phyloP scores from a whole-genome alignment of 2,329 filamentous ascomycete species.

The Penicillium sp. region DNA sequence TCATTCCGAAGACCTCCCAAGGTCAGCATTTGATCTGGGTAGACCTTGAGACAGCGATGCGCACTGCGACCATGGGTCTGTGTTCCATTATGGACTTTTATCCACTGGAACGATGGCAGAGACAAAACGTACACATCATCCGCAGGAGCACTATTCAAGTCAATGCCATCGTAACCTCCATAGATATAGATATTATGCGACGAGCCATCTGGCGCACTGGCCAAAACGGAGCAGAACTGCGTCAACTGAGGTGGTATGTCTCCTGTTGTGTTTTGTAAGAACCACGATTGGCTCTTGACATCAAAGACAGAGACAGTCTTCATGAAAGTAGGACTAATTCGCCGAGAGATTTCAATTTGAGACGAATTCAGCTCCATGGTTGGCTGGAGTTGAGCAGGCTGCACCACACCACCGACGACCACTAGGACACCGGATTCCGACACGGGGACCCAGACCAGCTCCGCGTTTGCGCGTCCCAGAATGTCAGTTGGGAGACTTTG shows the following conservation, averaged over 20 bases:
- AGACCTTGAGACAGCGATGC: slow-evolving; percentile 15
- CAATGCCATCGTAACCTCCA: slow-evolving; percentile 40
- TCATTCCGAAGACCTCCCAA: slow-evolving; percentile 12
- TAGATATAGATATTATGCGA: slow-evolving; percentile 48
- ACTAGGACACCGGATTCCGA: slow-evolving; percentile 33
- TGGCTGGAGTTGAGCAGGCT: slow-evolving; percentile 19
- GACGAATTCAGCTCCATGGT: slow-evolving; percentile 5
- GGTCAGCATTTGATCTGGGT: slow-evolving; percentile 16
- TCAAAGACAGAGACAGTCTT: slow-evolving; percentile 35
- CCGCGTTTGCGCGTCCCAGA: slow-evolving; percentile 55
- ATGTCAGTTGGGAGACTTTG: slow-evolving; percentile 46
- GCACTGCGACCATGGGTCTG: slow-evolving; percentile 14
- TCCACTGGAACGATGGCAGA: slow-evolving; percentile 18
- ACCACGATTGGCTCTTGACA: slow-evolving; percentile 31
- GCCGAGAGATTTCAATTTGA: slow-evolving; percentile 3
- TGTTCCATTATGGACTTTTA: slow-evolving; percentile 14
- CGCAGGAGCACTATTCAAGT: slow-evolving; percentile 22
- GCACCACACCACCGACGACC: slow-evolving; percentile 34
- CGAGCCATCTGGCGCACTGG: slow-evolving; percentile 32
- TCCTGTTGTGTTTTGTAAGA: slow-evolving; percentile 38
- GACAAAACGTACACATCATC: slow-evolving; percentile 36
- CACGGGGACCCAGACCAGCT: slow-evolving; percentile 56
- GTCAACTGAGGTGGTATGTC: slow-evolving; percentile 30
- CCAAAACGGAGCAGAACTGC: slow-evolving; percentile 39
- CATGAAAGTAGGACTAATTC: slow-evolving; percentile 33